A percentile compares a stretch with the other conserved stretches of the same genome.
These are phyloP conservation scores for Diaporthe sp. DNA, from an alignment of 2,329 filamentous ascomycete genomes.

Conservation along the genomic window DNA sequence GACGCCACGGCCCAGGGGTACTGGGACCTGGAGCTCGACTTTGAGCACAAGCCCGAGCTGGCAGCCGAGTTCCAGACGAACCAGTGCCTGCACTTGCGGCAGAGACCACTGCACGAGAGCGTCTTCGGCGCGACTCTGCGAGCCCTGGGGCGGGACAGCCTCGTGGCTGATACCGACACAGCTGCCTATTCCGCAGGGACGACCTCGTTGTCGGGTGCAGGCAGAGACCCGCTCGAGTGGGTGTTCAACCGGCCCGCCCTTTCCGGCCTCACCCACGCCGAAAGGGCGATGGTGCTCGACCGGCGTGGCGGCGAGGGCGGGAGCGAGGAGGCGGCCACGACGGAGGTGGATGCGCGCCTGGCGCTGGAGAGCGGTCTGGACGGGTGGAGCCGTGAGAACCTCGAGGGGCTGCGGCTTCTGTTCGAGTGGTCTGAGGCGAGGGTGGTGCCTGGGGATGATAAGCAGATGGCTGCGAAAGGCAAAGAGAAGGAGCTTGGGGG, in stretches of 20 bases:
- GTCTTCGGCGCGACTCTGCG: slow-evolving; percentile 82
- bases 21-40: slow-evolving; percentile 87
- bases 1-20: slow-evolving; percentile 75
- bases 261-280: slow-evolving; percentile 71
- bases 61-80: slow-evolving; percentile 75
- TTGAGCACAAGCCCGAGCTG: slow-evolving; percentile 73
- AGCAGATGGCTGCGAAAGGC: slow-evolving; percentile 1
- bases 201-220: slow-evolving; percentile 43
- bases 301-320: slow-evolving; percentile 62
- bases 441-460: slow-evolving; percentile 46
- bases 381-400: slow-evolving; percentile 55
- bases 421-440: slow-evolving; percentile 71
- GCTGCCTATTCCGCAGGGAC: slow-evolving; percentile 59
- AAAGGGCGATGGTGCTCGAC: slow-evolving; percentile 74
- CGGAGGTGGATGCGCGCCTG: slow-evolving; percentile 78
- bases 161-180: not conserved
- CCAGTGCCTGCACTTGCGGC: slow-evolving; percentile 81
- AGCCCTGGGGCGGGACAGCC: slow-evolving; percentile 70
- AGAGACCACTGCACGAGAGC: slow-evolving; percentile 76
- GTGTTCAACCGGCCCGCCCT: slow-evolving; percentile 76
- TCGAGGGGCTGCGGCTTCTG: slow-evolving; percentile 65
- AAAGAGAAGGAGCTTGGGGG: slow-evolving; percentile 43
- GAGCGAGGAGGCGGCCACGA: slow-evolving; percentile 55
- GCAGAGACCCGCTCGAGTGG: slow-evolving; percentile 75
- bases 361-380: slow-evolving; percentile 70